Percentiles rank a stretch among this genome's conserved stretches.
Conservation (phyloP, 2,329 filamentous ascomycete genomes). For the Aquanectria penicillioides region DNA sequence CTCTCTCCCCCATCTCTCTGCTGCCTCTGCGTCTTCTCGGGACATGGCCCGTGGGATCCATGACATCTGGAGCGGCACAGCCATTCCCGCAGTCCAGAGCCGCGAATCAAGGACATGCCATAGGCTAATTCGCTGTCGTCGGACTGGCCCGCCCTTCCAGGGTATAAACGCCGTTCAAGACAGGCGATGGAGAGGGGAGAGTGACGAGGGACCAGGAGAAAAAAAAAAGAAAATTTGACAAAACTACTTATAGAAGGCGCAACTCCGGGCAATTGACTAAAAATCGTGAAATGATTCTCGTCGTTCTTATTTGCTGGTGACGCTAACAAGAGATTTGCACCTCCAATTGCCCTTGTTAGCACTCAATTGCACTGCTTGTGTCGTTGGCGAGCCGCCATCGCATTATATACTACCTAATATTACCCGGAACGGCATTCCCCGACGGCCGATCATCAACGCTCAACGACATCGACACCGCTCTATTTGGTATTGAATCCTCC, state of each 20-base stretch:
- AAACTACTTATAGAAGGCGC: constrained; percentile 5
- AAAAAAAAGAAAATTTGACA: background rate
- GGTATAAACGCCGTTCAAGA: background rate
- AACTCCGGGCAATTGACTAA: constrained; percentile 16
- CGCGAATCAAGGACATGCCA: constrained; percentile 18
- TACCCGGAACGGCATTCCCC: constrained; percentile 32
- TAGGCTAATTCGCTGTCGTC: constrained; percentile 13
- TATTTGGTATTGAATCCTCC: constrained; percentile 17
- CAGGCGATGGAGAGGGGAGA: background rate
- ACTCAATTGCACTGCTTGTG: background rate
- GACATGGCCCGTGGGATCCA: constrained; percentile 21
- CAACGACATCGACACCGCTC: constrained; percentile 12
- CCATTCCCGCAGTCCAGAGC: background rate
- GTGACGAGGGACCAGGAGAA: background rate
- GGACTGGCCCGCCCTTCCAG: constrained; percentile 15
- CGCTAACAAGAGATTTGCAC: background rate
- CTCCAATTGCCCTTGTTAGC: constrained; percentile 1
- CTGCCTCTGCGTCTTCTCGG: constrained; percentile 5
- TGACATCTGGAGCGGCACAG: constrained; percentile 9
- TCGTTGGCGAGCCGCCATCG: background rate
- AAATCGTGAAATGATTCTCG: background rate
- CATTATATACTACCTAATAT: constrained; percentile 9
- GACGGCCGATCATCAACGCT: constrained; percentile 22
- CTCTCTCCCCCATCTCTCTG: background rate
- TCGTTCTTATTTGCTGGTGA: background rate